Base-by-base conservation (phyloP, 176 grass and related monocot species). In the Urochloa ruziziensis region DNA sequence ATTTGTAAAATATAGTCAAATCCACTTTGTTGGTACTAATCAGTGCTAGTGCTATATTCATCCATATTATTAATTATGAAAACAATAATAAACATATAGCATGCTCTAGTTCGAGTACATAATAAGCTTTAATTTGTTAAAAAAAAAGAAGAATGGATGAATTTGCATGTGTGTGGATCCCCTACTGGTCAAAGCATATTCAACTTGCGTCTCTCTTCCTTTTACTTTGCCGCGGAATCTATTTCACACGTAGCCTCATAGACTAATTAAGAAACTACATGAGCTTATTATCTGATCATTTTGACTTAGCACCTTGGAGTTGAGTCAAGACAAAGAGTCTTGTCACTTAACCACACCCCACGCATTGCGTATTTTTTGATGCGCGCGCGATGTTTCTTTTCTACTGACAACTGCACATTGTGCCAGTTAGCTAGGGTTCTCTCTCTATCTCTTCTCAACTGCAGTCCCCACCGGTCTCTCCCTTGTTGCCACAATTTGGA, bases 341-440 rank as follows among this genome's bases (percentile, higher is more conserved):
- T 82, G 79, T 76, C 74, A 78, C 67, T 75, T 76, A 85, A 81
- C 30, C 61, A 39, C 80, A 70, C 59, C 51, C 52, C 47, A 78
- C 85, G 76, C 74, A 62, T 84, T 10, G 42, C 49, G 82, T 86
- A 78, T 88, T 70, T 86, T 91, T 94, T 79, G 73, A 32, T 84
- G 28, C 48, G 25, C 73, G 88, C 81, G 51, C 83, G 24, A 67
- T 87, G 84, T 84, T 90, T 90, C 53, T 90, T 93, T 93, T 93
- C 80, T 60, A 75, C 85, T 88, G 85, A 94, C 91, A 91, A 35
- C 68, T 79, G 80, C 79, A 73, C 47, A 29, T 57, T 53, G 57
- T 85, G 83, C 34, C 82, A 66, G 78, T 86, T 72, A 66, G 44
- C 39, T 81, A 72, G 54, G 53, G 71, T 34, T 81, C 13, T 62